Conservation (phyloP, 768 basidiomycete genomes). For the Holtermanniella nyarrowii region DNA sequence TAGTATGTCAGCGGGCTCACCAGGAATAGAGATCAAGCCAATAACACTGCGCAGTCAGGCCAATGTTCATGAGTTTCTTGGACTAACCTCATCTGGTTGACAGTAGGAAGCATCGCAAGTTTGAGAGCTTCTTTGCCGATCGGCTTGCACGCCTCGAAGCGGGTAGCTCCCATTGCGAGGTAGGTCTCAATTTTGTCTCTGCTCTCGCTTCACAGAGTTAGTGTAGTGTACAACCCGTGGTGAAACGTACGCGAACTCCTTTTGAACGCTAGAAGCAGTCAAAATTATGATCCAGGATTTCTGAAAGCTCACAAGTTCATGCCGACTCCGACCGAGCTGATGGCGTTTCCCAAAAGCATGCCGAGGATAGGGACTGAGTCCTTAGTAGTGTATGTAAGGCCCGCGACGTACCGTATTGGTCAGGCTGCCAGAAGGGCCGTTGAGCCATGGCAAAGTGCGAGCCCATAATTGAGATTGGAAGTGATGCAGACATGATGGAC, state of each 20-base stretch:
- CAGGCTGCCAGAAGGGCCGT: constrained; percentile 71
- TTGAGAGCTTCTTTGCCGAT: constrained; percentile 68
- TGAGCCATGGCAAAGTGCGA: constrained; percentile 64
- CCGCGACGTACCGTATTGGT: constrained; percentile 57
- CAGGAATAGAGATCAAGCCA: constrained; percentile 42
- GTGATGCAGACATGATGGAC: constrained; percentile 63
- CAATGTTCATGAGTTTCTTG: no score
- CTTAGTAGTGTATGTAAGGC: background rate
- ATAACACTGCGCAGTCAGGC: constrained; percentile 30
- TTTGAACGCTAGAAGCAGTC: constrained; percentile 50
- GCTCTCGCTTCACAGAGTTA: constrained; percentile 52
- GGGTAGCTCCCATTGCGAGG: constrained; percentile 72
- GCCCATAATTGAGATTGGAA: constrained; percentile 69
- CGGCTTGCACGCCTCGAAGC: constrained; percentile 72
- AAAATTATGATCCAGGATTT: no score
- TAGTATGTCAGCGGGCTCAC: constrained; percentile 8
- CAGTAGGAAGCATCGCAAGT: constrained; percentile 65
- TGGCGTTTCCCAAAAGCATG: constrained; percentile 73
- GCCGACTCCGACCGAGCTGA: constrained; percentile 63
- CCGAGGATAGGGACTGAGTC: constrained; percentile 65
- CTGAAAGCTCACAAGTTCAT: constrained; percentile 47
- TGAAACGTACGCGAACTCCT: constrained; percentile 57
- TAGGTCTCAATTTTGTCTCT: constrained; percentile 75
- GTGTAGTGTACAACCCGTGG: background rate
- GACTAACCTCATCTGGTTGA: constrained; percentile 66